Percentiles rank a stretch among this genome's conserved stretches.
phyloP scores from a whole-genome alignment of 805 yeast genomes.

The Pichia sporocuriosa region DNA sequence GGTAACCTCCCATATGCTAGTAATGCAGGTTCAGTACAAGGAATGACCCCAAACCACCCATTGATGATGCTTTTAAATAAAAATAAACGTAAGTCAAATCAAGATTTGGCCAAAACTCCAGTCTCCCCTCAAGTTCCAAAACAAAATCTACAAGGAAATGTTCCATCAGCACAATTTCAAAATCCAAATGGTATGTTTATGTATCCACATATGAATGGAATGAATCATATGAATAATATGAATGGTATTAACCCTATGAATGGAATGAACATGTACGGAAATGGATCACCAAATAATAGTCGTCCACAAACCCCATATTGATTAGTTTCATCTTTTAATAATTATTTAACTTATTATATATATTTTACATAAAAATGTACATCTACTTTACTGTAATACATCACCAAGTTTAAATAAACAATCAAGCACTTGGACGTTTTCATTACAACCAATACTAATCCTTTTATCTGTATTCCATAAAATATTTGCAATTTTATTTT shows the following conservation, averaged over 20 bases:
- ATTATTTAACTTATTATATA: too few relatives aligned
- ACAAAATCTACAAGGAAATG: background rate
- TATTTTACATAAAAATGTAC: too few relatives aligned
- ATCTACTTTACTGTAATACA: conserved; percentile 23
- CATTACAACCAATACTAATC: conserved; percentile 82
- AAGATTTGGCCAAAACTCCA: conserved; percentile 3
- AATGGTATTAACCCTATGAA: background rate
- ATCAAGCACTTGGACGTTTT: conserved; percentile 73
- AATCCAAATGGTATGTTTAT: conserved; percentile 1
- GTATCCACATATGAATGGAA: background rate
- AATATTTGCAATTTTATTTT: conserved; percentile 55
- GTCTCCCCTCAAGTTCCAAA: background rate
- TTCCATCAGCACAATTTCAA: conserved; percentile 1
- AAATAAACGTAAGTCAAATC: conserved; percentile 12
- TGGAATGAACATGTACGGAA: conserved; percentile 1
- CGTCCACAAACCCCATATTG: background rate
- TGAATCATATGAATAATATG: conserved; percentile 8
- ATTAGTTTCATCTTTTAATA: too few relatives aligned
- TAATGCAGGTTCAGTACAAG: background rate
- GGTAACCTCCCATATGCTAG: conserved; percentile 1
- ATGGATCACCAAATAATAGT: background rate
- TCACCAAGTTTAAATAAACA: conserved; percentile 48
- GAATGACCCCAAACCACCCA: conserved; percentile 13
- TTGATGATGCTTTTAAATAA: conserved; percentile 14
- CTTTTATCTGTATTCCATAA: conserved; percentile 71